These are phyloP conservation scores for Kodamaea derodonti DNA, from an alignment of 1,139 yeast genomes.

Conservation along the genomic window DNA sequence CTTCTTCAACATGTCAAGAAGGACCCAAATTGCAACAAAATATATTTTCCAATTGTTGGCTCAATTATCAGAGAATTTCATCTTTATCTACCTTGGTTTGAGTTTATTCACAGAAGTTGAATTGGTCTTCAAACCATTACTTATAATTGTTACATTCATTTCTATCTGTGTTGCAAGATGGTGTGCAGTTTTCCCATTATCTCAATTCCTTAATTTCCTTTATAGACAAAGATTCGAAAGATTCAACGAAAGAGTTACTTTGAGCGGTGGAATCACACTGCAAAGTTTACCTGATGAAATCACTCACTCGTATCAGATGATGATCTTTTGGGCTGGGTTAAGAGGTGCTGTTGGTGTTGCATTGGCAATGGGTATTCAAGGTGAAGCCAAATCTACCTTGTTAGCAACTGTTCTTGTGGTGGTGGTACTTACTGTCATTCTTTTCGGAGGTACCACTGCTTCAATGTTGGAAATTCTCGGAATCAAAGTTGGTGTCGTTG, in stretches of 20 bases:
- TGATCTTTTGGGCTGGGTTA: slow-evolving; percentile 99
- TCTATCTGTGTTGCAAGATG: slow-evolving; percentile 95
- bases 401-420: slow-evolving; percentile 94
- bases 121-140: slow-evolving; percentile 86
- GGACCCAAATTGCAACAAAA: slow-evolving; percentile 95
- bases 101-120: slow-evolving; percentile 95
- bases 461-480: slow-evolving; percentile 95
- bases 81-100: slow-evolving; percentile 90
- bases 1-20: slow-evolving; percentile 92
- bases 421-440: slow-evolving; percentile 90
- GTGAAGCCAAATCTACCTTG: slow-evolving; percentile 85
- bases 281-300: slow-evolving; percentile 76
- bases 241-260: slow-evolving; percentile 29
- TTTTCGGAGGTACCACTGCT: slow-evolving; percentile 98
- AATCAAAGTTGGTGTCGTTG: slow-evolving; percentile 86
- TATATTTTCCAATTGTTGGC: slow-evolving; percentile 92
- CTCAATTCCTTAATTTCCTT: slow-evolving; percentile 78
- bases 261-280: slow-evolving; percentile 38
- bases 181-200: slow-evolving; percentile 95
- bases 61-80: slow-evolving; percentile 92
- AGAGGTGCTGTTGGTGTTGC: slow-evolving; percentile 99
- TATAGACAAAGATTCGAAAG: slow-evolving; percentile 52
- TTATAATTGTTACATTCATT: slow-evolving; percentile 83
- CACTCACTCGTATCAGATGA: slow-evolving; percentile 93
- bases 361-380: slow-evolving; percentile 94